phyloP scores from a whole-genome alignment of 1,284 basidiomycete genomes.

The Meira miltonrushii region DNA sequence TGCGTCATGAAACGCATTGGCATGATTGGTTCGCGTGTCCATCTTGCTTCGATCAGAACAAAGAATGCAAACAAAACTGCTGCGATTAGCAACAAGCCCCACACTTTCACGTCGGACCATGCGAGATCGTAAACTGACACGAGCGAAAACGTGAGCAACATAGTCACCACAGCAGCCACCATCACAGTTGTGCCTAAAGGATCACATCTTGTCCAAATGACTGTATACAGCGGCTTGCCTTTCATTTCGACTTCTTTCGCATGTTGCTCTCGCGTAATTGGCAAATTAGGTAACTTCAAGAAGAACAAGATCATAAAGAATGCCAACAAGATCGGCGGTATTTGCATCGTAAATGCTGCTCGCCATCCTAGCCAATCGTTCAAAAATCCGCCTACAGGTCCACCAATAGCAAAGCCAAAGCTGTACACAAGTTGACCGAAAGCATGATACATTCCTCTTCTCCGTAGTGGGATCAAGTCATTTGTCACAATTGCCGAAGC shows the following conservation, averaged over 20 bases:
- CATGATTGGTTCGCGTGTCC: neutral
- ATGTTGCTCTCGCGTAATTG: neutral
- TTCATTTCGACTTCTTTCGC: neutral
- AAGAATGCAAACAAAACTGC: neutral
- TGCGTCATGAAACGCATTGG: neutral
- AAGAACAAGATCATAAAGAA: neutral
- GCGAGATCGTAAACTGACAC: neutral
- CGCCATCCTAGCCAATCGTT: neutral
- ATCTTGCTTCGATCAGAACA: neutral
- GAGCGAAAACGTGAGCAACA: neutral
- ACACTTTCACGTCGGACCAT: neutral
- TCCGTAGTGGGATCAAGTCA: slow-evolving; percentile 23
- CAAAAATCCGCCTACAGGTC: neutral
- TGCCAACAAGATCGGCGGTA: neutral
- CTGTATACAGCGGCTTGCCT: neutral
- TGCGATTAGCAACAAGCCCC: neutral
- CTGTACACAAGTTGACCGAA: slow-evolving; percentile 13
- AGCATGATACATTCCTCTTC: slow-evolving; percentile 34
- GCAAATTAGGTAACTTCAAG: neutral
- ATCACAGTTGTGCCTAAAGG: neutral
- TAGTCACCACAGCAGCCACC: neutral
- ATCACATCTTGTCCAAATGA: slow-evolving; percentile 2
- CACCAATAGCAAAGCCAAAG: neutral
- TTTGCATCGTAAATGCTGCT: neutral
- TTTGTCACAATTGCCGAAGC: slow-evolving; percentile 51